Evolutionary conservation across 2,329 filamentous ascomycete species (phyloP).

Genomic region (Nemania sp.): DNA sequence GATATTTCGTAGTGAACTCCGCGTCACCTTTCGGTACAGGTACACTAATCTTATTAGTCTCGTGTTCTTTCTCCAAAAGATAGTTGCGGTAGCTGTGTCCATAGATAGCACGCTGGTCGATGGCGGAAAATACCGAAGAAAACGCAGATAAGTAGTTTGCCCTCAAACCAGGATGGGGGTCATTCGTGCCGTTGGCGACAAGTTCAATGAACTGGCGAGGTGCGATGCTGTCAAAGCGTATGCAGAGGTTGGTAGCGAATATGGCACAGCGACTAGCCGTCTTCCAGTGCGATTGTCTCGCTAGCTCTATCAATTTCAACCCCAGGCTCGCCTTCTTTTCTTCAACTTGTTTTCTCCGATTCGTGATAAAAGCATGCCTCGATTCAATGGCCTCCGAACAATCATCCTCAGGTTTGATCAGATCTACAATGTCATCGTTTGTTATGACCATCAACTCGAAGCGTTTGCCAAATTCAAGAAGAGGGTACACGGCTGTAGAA

Average conservation of each 20-base stretch:
- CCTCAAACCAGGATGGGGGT: slow-evolving; percentile 85
- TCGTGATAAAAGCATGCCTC: slow-evolving; percentile 73
- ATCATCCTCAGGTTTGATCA: slow-evolving; percentile 70
- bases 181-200: slow-evolving; percentile 79
- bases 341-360: slow-evolving; percentile 77
- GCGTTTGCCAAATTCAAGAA: slow-evolving; percentile 90
- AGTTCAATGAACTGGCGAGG: slow-evolving; percentile 81
- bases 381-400: slow-evolving; percentile 63
- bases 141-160: slow-evolving; percentile 81
- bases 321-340: slow-evolving; percentile 79
- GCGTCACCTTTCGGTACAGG: slow-evolving; percentile 73
- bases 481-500: slow-evolving; percentile 76
- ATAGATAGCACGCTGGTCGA: slow-evolving; percentile 85
- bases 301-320: slow-evolving; percentile 76
- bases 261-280: slow-evolving; percentile 87
- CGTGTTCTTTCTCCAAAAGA: slow-evolving; percentile 75
- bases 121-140: slow-evolving; percentile 74
- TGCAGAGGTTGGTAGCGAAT: slow-evolving; percentile 85
- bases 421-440: slow-evolving; percentile 69
- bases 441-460: slow-evolving; percentile 85
- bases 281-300: slow-evolving; percentile 90
- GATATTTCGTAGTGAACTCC: slow-evolving; percentile 76
- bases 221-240: slow-evolving; percentile 88
- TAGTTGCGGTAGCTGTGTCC: slow-evolving; percentile 87
- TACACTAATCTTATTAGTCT: slow-evolving; percentile 76